Percentiles rank a stretch among this genome's conserved stretches.
These are phyloP conservation scores for Quercus wislizeni DNA, from an alignment of 306 rosid species.

Conservation along the genomic window DNA sequence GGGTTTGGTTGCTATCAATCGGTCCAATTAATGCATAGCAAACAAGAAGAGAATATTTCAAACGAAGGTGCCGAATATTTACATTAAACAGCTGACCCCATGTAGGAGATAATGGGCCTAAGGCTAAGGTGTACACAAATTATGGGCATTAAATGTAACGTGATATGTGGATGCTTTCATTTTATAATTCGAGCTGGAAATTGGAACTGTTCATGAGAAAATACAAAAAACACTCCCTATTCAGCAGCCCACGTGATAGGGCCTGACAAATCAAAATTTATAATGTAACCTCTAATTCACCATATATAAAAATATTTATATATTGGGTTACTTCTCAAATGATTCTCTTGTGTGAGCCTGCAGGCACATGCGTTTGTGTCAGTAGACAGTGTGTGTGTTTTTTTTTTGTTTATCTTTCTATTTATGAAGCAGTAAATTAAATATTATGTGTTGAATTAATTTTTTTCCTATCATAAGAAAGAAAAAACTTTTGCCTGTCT, in stretches of 20 bases:
- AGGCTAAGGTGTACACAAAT: not conserved
- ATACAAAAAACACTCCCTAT: not conserved
- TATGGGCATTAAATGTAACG: not conserved
- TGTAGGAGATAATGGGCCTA: not conserved
- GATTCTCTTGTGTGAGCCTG: not conserved
- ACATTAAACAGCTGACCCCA: not conserved
- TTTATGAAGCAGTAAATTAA: too few species aligned
- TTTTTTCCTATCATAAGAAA: too few species aligned
- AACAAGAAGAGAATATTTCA: not conserved
- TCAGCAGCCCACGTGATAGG: conserved; percentile 13
- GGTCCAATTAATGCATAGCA: not conserved
- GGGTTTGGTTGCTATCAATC: not conserved
- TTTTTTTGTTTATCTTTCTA: too few species aligned
- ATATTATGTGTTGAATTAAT: too few species aligned
- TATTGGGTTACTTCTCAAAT: not conserved
- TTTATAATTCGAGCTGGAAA: not conserved
- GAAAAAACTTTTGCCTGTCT: too few species aligned
- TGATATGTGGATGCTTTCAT: not conserved
- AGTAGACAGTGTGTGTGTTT: not conserved
- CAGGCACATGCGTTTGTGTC: not conserved
- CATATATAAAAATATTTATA: not conserved
- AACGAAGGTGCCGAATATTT: not conserved
- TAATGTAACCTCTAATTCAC: too few species aligned
- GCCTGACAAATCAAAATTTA: not conserved
- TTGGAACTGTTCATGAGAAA: not conserved